Evolutionary conservation across 2,329 filamentous ascomycete genomes (phyloP).

Genomic region (Ophiostoma sp.): DNA sequence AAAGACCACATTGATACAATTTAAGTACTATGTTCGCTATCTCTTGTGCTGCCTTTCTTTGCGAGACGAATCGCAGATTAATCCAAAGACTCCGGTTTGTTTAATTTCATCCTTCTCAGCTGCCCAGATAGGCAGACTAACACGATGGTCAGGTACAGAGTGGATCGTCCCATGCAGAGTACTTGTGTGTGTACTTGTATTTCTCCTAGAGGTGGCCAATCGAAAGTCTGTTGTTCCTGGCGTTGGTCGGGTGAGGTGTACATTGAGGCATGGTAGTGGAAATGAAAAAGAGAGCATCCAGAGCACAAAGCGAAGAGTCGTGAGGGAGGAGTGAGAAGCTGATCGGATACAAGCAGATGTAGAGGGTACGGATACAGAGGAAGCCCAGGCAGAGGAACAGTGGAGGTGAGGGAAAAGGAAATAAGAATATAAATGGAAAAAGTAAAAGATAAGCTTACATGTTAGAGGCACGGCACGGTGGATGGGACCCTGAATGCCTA

Average conservation of each 20-base stretch:
- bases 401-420: background rate
- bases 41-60: too few relatives aligned
- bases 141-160: slow-evolving; percentile 6
- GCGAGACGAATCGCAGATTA: background rate
- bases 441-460: background rate
- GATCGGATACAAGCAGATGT: background rate
- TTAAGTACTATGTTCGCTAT: too few relatives aligned
- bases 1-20: too few relatives aligned
- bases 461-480: background rate
- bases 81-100: background rate
- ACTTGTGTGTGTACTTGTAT: background rate
- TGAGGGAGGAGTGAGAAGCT: too few relatives aligned
- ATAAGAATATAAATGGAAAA: slow-evolving; percentile 6
- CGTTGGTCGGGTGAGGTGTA: too few relatives aligned
- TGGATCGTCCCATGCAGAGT: background rate
- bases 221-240: background rate
- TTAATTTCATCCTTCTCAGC: background rate
- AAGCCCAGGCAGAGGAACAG: background rate
- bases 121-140: slow-evolving; percentile 5
- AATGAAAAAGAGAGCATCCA: too few relatives aligned
- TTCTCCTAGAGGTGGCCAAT: background rate
- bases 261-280: too few relatives aligned
- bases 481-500: too few relatives aligned
- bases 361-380: background rate
- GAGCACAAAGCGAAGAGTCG: background rate